Evolutionary conservation across 805 yeast species (phyloP), one percentile per base, ranked within the genome.

Genomic region (Yamadazyma nakazawae): DNA sequence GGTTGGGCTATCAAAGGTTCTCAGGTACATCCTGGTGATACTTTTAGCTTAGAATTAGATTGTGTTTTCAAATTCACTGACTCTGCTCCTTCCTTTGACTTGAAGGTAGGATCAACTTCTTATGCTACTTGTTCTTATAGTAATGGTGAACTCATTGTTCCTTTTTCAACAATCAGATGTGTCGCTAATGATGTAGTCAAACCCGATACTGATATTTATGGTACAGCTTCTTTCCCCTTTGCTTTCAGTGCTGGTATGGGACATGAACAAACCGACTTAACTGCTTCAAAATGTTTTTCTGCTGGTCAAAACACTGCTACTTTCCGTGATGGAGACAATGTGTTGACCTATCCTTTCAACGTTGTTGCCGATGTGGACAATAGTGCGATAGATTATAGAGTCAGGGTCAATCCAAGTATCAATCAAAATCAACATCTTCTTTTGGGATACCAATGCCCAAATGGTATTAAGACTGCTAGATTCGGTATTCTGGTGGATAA

Each of bases 21-120:
- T 8, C 37, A 43, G 5, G 53, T 51, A 1, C n/a, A 17, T 0
- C 35, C 67, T 0, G 66, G 64, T 30, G 69, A 64, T 46, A 61
- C 64, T 5, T 64, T 64, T 34, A 45, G 54, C 11, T 56, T 64
- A 38, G 37, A 44, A 18, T 42, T 64, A 51, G 67, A 67, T 2
- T 56, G 64, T 50, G 64, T 57, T 11, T 62, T 51, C 43, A 57
- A 56, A 36, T 57, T 61, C 42, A 55, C 57, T 2, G 38, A 56
- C 3, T 14, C 47, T 5, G 31, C 47, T n/a, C 9, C 46, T 13
- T 21, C 47, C 4, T 45, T 62, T 9, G 40, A 42, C 30, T 52
- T 58, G 30, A 19, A 4, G 12, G 60, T 48, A 3, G 51, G 53
- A 18, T 46, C 45, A 3, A 42, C 30, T 6, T 35, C 39, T 7